These are phyloP conservation scores for Cladosporium colombiae DNA, from an alignment of 2,329 filamentous ascomycete species.

Conservation along the genomic window DNA sequence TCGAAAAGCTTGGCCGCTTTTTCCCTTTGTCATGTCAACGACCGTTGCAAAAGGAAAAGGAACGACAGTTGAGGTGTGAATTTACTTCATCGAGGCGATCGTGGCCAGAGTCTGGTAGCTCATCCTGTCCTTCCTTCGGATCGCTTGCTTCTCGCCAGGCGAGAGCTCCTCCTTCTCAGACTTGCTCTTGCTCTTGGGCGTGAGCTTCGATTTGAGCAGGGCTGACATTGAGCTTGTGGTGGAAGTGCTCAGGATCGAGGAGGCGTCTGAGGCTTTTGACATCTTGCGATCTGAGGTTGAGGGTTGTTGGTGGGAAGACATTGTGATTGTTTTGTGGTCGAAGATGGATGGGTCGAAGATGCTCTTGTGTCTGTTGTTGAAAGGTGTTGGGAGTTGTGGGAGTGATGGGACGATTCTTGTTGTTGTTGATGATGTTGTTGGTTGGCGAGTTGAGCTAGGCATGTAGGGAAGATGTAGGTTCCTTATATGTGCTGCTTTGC, in stretches of 20 bases:
- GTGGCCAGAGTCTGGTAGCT: background rate
- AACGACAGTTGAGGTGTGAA: background rate
- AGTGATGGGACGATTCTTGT: background rate
- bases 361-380: conserved; percentile 7
- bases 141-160: conserved; percentile 20
- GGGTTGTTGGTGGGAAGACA: conserved; percentile 12
- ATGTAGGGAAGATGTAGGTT: background rate
- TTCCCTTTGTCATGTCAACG: background rate
- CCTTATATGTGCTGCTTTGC: conserved; percentile 3
- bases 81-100: conserved; percentile 12
- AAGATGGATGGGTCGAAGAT: background rate
- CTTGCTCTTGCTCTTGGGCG: conserved; percentile 3
- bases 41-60: background rate
- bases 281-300: background rate
- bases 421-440: background rate
- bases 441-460: background rate
- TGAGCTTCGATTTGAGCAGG: conserved; percentile 20
- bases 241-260: conserved; percentile 19
- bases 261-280: background rate
- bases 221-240: conserved; percentile 21
- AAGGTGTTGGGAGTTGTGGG: background rate
- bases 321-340: conserved; percentile 4
- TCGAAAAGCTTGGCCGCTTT: conserved; percentile 9
- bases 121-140: conserved; percentile 12
- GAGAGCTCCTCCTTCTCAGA: conserved; percentile 7